Evolutionary conservation across 495 filamentous ascomycete species (phyloP).

Genomic region (Tetracladium setigerum): DNA sequence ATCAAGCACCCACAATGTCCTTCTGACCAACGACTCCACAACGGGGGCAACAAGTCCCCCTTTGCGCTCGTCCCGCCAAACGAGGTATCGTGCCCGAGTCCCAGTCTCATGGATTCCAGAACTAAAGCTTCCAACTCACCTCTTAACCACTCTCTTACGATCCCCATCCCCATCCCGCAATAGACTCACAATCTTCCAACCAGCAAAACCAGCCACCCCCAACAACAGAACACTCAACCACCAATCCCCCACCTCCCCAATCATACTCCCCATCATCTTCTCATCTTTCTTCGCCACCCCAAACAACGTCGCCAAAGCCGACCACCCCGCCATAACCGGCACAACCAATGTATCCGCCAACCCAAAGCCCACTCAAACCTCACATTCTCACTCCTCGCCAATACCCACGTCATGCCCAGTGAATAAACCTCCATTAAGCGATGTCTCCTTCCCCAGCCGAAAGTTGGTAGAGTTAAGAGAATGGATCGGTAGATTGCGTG

Average conservation of each 20-base stretch:
- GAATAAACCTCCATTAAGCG: constrained; percentile 7
- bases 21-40: too few species aligned
- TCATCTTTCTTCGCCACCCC: constrained; percentile 1
- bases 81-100: too few species aligned
- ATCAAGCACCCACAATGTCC: too few species aligned
- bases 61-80: too few species aligned
- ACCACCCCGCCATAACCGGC: constrained; percentile 4
- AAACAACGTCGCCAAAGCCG: constrained; percentile 4
- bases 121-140: too few species aligned
- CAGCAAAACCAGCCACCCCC: constrained; percentile 1
- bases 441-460: constrained; percentile 4
- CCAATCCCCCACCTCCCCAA: constrained; percentile 2
- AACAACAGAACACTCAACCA: not conserved
- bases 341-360: constrained; percentile 9
- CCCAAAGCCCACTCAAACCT: constrained; percentile 8
- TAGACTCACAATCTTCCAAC: constrained; percentile 1
- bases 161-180: too few species aligned
- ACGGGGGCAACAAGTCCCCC: too few species aligned
- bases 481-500: constrained; percentile 6
- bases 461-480: constrained; percentile 6
- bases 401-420: constrained; percentile 2
- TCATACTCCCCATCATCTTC: not conserved
- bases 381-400: not conserved
- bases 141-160: too few species aligned
- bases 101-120: too few species aligned